Percentiles rank a stretch among this genome's conserved stretches.
phyloP scores from a whole-genome alignment of 768 basidiomycete genomes.

The Naganishia friedmannii region DNA sequence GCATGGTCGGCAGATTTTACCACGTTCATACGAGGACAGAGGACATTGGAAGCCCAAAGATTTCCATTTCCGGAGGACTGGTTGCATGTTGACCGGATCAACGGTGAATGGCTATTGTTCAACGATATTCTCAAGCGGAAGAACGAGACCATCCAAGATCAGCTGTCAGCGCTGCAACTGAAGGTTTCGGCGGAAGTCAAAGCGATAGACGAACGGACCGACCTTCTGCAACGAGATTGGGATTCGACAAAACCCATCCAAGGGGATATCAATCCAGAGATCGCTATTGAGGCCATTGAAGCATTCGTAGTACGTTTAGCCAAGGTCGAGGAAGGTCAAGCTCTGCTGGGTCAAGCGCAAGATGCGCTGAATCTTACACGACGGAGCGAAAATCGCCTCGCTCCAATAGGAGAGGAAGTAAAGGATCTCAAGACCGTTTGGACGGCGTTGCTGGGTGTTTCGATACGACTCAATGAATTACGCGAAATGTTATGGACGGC shows the following conservation, averaged over 20 bases:
- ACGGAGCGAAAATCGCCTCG: conserved; percentile 69
- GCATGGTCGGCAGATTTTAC: conserved; percentile 97
- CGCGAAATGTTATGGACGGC: conserved; percentile 85
- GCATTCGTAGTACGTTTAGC: conserved; percentile 88
- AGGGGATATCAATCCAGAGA: conserved; percentile 92
- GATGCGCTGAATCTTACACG: conserved; percentile 89
- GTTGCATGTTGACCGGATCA: conserved; percentile 95
- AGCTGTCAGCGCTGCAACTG: conserved; percentile 92
- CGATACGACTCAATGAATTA: conserved; percentile 86
- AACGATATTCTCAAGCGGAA: conserved; percentile 96
- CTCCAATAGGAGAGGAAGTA: conserved; percentile 91
- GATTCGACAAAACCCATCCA: conserved; percentile 76
- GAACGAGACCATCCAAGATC: conserved; percentile 97
- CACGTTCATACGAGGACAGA: conserved; percentile 88
- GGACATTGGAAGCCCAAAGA: conserved; percentile 92
- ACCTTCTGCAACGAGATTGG: conserved; percentile 87
- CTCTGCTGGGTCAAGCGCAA: conserved; percentile 90
- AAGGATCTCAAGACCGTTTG: conserved; percentile 96
- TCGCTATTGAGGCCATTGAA: conserved; percentile 91
- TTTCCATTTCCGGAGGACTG: conserved; percentile 96
- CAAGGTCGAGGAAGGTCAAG: conserved; percentile 89
- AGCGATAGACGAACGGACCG: conserved; percentile 93
- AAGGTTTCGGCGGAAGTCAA: conserved; percentile 99
- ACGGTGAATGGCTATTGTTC: conserved; percentile 97
- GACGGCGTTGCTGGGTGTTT: conserved; percentile 96